A percentile compares a stretch with the other conserved stretches of the same genome.
Evolutionary conservation across 2,329 filamentous ascomycete genomes (phyloP).

Genomic region (Paecilomyces niveus): DNA sequence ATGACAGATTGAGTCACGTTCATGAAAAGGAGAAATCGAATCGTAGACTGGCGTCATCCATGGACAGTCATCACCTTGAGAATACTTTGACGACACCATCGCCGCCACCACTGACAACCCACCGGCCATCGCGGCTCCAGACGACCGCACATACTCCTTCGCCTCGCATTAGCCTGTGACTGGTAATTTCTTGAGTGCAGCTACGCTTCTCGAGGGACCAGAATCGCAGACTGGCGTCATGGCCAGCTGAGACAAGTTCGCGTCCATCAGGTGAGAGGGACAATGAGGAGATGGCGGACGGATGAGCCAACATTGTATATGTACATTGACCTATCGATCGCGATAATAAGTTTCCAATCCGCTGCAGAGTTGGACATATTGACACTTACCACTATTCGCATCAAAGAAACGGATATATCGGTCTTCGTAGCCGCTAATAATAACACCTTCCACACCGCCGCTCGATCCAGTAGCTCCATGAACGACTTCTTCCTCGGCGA

Average conservation of each 20-base stretch:
- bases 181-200: conserved; percentile 92
- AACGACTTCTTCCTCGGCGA: conserved; percentile 64
- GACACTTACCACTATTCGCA: conserved; percentile 85
- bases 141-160: conserved; percentile 92
- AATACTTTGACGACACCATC: conserved; percentile 96
- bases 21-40: conserved; percentile 11
- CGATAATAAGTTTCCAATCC: conserved; percentile 12
- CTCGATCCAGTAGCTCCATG: conserved; percentile 78
- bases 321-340: conserved; percentile 78
- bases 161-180: conserved; percentile 86
- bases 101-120: conserved; percentile 89
- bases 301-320: conserved; percentile 96
- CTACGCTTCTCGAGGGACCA: conserved; percentile 94
- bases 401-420: conserved; percentile 95
- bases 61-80: conserved; percentile 28
- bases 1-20: conserved; percentile 21
- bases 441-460: conserved; percentile 80
- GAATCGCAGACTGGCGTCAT: conserved; percentile 92
- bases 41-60: conserved; percentile 9
- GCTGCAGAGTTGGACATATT: background rate
- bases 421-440: conserved; percentile 96
- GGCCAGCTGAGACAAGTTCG: conserved; percentile 90
- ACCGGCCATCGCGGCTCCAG: conserved; percentile 91
- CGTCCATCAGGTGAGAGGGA: conserved; percentile 88
- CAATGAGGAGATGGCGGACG: conserved; percentile 83